Evolutionary conservation across 768 basidiomycete genomes (phyloP).

Genomic region (Pleurotus cornucopiae): DNA sequence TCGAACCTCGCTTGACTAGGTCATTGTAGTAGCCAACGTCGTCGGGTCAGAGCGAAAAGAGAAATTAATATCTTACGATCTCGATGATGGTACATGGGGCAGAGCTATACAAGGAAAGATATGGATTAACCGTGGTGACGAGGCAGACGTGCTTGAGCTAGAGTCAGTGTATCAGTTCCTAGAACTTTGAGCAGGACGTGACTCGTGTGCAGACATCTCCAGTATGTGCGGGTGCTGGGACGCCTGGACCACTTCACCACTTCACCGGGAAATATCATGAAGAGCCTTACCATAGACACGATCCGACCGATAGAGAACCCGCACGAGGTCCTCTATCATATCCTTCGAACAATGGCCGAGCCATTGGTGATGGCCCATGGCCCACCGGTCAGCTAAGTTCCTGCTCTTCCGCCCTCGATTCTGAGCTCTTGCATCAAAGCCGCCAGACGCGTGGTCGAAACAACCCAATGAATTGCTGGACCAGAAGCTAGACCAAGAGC

Average conservation of each 20-base stretch:
- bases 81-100: slow-evolving; percentile 1
- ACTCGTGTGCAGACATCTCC: not conserved
- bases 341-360: not conserved
- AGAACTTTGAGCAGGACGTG: not conserved
- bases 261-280: not conserved
- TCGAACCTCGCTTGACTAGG: not conserved
- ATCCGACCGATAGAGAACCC: not conserved
- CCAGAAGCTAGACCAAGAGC: not conserved
- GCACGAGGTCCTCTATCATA: not conserved
- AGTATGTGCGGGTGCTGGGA: not conserved
- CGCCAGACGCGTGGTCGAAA: not conserved
- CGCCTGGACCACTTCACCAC: not conserved
- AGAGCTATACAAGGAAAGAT: not conserved
- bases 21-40: slow-evolving; percentile 6
- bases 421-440: not conserved
- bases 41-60: not conserved
- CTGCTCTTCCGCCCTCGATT: not conserved
- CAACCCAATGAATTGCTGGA: not conserved
- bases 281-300: not conserved
- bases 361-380: not conserved
- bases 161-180: not conserved
- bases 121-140: not conserved
- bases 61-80: not conserved
- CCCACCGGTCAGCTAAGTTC: not conserved
- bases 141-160: not conserved